A percentile compares a stretch with the other conserved stretches of the same genome.
These are phyloP conservation scores for Annona cherimola DNA, from an alignment of 164 flowering plant species.

Conservation along the genomic window DNA sequence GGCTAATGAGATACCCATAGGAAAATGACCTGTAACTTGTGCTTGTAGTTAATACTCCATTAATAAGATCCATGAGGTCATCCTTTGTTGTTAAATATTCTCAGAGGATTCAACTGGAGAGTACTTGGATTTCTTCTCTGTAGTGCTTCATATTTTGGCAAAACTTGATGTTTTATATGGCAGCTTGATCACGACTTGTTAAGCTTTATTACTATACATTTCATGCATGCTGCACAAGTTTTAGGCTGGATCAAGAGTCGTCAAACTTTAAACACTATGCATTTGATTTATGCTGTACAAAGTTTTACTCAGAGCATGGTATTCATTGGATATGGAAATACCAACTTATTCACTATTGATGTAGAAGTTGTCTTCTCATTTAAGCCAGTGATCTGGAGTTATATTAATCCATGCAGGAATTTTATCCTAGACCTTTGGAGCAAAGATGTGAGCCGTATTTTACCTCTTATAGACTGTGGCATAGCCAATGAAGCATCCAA, in stretches of 20 bases:
- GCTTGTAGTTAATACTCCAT: too few species aligned
- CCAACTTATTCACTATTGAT: neutral
- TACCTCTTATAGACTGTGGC: slow-evolving; percentile 82
- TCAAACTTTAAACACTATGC: neutral
- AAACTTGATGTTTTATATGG: too few species aligned
- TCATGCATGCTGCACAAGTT: too few species aligned
- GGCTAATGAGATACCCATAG: too few species aligned
- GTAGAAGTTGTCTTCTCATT: neutral
- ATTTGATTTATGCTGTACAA: neutral
- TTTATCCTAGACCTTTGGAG: slow-evolving; percentile 79
- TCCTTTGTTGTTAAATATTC: neutral
- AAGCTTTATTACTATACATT: too few species aligned
- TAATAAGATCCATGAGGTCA: too few species aligned
- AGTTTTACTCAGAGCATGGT: neutral
- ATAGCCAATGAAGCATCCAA: slow-evolving; percentile 39
- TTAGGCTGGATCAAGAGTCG: neutral
- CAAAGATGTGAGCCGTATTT: slow-evolving; percentile 70
- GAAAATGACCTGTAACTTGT: too few species aligned
- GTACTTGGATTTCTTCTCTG: neutral
- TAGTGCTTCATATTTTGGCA: neutral
- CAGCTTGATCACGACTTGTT: too few species aligned
- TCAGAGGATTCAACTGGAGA: neutral
- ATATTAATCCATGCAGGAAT: slow-evolving; percentile 55
- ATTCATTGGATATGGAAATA: neutral
- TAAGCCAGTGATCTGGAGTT: slow-evolving; percentile 3